Base-by-base conservation (phyloP, 768 basidiomycete species). In the Suillus weaverae region DNA sequence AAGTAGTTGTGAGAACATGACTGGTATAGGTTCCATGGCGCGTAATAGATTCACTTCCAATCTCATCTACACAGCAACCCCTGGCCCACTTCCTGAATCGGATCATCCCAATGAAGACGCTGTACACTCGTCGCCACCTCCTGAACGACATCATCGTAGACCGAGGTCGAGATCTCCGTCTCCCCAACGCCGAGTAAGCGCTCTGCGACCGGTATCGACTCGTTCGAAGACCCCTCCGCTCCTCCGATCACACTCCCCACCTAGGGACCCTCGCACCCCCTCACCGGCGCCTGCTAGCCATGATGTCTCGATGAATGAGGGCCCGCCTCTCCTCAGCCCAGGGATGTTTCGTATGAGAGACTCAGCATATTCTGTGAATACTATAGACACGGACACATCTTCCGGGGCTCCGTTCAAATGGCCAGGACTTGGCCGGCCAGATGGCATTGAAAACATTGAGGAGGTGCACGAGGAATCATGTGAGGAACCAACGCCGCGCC, bases 361-460 rank as follows among this genome's bases (percentile, higher is more conserved):
- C 70, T 90, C 90, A 35, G 83, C 81, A 6, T 82, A 89, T 68
- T 88, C 89, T 20, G 77, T 76, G 32, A 78, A 74, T 65, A 80
- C 81, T 7, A 75, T 75, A 46, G 80, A 73, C 57, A 84, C 78
- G 57, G 83, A 78, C 43, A 74, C 75, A 61, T 82, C 78, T 61
- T 76, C 75, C 18, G 84, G 89, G 38, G 78, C 85, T 48, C 85
- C 88, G 4, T 85, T 88, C 60, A 83, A 85, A 61, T 90, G 88
- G 88, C 84, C 84, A 6, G 89, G 88, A 35, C 61, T 76, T 71
- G 74, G 76, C 68, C 71, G 73, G 63, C 72, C 76, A 66, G 77
- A 76, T 50, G 80, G 80, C 38, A 76, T 77, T 51, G 78, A 76
- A 67, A 76, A 75, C 44, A 76, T 76, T 13, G 72, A 77, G 64